Evolutionary conservation across 2,329 filamentous ascomycete genomes (phyloP), one percentile per base, ranked within the genome.

Genomic region (Botrytis deweyae): DNA sequence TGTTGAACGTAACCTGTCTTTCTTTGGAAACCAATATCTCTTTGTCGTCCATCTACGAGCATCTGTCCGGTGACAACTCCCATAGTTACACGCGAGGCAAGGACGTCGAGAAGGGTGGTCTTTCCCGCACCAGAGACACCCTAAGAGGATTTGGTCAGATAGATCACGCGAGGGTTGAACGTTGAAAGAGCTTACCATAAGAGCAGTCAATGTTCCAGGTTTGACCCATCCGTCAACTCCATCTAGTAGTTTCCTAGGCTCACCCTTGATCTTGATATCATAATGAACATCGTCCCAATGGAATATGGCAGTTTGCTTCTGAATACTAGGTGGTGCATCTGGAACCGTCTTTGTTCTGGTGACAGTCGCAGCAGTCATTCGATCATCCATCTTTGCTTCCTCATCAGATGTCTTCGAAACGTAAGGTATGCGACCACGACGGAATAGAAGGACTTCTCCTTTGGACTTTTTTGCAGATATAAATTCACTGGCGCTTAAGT

Each of bases 191-290:
- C 66, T 68, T 72, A 75, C 74, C 94, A 97, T 97, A 4, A 97
- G 86, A 58, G 93, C 94, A 20, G 94, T 97, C 72, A 97, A 82
- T 25, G 93, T 97, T 74, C 95, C 95, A 4, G 95, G 95, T 83
- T 97, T 96, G 74, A 98, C 94, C 93, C 93, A 98, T 52, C 95
- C 95, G 80, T 97, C 92, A 20, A 97, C 93, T 76, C 96, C 86
- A 78, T 97, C 91, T 74, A 98, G 85, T 79, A 98, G 92, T 62
- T 91, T 89, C 25, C 94, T 88, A 1, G 87, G 84, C 78, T 95
- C 89, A 22, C 86, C 86, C 85, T 97, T 97, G 83, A 97, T 94
- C 82, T 93, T 91, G 81, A 90, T 85, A 74, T 90, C 85, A 75
- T 88, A 88, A 38, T 67, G 36, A n/a, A 88, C 82, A 61, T 83